These are phyloP conservation scores for Paramecium biaurelia DNA, from an alignment of 73 alveolate species.

Conservation along the genomic window DNA sequence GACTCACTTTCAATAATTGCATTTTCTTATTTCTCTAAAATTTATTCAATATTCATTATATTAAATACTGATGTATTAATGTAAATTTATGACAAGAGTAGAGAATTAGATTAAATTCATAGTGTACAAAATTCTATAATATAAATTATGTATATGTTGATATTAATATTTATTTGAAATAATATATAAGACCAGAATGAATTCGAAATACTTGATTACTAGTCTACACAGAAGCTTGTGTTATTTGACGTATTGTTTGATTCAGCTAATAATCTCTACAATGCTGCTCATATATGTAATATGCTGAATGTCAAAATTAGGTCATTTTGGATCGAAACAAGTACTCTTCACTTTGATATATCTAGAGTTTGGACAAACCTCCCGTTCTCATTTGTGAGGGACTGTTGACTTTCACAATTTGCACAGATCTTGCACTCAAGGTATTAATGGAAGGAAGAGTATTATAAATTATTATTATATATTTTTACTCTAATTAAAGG, in stretches of 20 bases:
- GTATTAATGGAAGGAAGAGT: constrained; percentile 5
- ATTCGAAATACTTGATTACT: not conserved
- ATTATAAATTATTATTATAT: not conserved
- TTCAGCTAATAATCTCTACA: not conserved
- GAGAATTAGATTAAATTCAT: not conserved
- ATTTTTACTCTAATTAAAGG: constrained; percentile 15
- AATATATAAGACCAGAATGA: not conserved
- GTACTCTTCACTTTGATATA: not conserved
- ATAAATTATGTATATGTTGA: not conserved
- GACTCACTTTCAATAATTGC: not conserved
- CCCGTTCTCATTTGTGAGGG: not conserved
- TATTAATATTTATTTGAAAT: not conserved
- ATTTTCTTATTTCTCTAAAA: not conserved
- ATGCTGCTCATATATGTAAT: not conserved
- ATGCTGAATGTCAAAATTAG: not conserved
- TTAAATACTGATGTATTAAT: not conserved
- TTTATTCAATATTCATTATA: not conserved
- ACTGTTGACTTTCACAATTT: not conserved
- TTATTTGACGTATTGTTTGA: not conserved
- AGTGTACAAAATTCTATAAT: not conserved
- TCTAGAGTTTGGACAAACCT: constrained; percentile 1
- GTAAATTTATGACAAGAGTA: not conserved
- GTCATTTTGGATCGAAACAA: not conserved
- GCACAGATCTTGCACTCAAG: not conserved
- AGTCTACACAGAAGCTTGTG: not conserved